Base-by-base conservation (phyloP, 768 basidiomycete genomes). In the Kwoniella dejecticola region DNA sequence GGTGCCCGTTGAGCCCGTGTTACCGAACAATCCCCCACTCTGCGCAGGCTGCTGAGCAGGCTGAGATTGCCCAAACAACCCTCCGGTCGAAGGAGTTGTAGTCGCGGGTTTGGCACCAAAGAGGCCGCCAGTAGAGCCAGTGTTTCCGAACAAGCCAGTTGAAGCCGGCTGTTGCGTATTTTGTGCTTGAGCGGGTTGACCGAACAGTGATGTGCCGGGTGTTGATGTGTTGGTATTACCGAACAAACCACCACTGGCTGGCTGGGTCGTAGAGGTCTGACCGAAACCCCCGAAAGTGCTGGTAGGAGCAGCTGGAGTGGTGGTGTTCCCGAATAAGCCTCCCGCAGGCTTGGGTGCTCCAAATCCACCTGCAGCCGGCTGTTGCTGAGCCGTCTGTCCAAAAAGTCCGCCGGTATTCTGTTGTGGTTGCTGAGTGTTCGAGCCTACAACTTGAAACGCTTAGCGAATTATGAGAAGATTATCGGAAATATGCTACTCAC, bases 51-150 rank as follows among this genome's bases (percentile, higher is more conserved):
- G 68, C 42, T 48, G 63, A 36, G 60, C 52, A 4, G 64, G 54
- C 40, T 65, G 61, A 27, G 64, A 24, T 46, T 63, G 53, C 45
- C 79, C 70, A 41, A 84, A 83, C 10, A 82, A 60, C 48, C 76
- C 72, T 5, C 76, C 74, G 11, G 74, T 67, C 3, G 62, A 61
- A 10, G 75, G 63, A 31, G 71, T 66, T 3, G 57, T 62, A 21
- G 65, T 38, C 24, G 63, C 52, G 26, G 60, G 60, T 27, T 59
- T 60, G 2, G 53, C 47, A 19, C 61, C 66, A 33, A 73, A 73
- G 7, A 70, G 45, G 44, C 66, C 62, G 10, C 62, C 66, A 13
- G 74, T 67, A 26, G 72, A 70, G 19, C 55, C 49, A 19, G 59
- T 40, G 24, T n/a, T 38, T 15, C 67, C 69, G 44, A 74, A 74